These are phyloP conservation scores for Blastomyces emzantsi DNA, from an alignment of 2,329 filamentous ascomycete genomes.

Conservation along the genomic window DNA sequence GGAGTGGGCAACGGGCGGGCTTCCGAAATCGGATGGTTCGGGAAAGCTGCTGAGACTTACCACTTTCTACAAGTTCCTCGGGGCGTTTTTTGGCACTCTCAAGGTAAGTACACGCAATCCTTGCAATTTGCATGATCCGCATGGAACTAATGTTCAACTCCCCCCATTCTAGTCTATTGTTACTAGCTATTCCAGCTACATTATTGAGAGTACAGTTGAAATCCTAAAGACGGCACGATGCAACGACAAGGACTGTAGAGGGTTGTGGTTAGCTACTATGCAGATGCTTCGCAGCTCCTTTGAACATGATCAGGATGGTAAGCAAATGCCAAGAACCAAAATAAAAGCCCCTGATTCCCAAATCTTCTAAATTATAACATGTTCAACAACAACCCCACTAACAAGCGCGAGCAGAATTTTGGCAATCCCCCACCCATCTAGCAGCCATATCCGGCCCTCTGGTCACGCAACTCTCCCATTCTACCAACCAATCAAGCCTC, in stretches of 20 bases:
- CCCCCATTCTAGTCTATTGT: constrained; percentile 59
- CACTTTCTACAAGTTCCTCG: constrained; percentile 72
- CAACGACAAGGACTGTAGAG: constrained; percentile 42
- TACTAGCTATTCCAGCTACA: constrained; percentile 79
- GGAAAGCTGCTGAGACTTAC: constrained; percentile 57
- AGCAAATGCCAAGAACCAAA: constrained; percentile 16
- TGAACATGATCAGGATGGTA: constrained; percentile 75
- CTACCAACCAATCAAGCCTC: constrained; percentile 30
- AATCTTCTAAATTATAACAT: neutral
- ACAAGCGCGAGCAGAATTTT: constrained; percentile 53
- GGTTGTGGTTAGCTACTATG: constrained; percentile 62
- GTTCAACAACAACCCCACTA: neutral
- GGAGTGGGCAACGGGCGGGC: constrained; percentile 61
- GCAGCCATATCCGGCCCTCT: constrained; percentile 60
- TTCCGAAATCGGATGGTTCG: constrained; percentile 53
- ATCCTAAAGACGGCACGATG: constrained; percentile 44
- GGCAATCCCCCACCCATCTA: constrained; percentile 88
- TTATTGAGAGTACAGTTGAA: constrained; percentile 64
- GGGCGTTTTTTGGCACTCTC: constrained; percentile 70
- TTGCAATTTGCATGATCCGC: neutral
- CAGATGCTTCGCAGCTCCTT: constrained; percentile 66
- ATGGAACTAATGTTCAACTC: neutral
- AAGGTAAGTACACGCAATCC: constrained; percentile 43
- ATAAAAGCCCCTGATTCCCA: neutral
- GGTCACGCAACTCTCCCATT: constrained; percentile 54